phyloP scores from a whole-genome alignment of 352 stramenopile genomes.

The Globisporangium abappressorium region DNA sequence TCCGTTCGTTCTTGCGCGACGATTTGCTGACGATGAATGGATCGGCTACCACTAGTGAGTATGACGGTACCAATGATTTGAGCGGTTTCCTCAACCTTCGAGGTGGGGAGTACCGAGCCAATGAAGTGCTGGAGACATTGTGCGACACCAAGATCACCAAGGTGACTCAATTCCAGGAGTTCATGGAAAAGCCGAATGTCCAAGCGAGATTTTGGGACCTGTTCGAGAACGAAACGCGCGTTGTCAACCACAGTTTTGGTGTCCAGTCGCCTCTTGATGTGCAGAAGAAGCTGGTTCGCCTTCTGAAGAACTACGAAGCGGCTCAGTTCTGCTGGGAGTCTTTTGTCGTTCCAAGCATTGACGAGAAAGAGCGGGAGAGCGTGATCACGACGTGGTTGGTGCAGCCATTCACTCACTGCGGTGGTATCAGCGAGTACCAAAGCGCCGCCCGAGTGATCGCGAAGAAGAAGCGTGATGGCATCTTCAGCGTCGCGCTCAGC shows the following conservation, averaged over 20 bases:
- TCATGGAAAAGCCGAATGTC: constrained; percentile 41
- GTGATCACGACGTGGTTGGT: constrained; percentile 54
- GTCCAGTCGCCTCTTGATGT: constrained; percentile 48
- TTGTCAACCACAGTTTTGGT: constrained; percentile 39
- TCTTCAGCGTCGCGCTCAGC: constrained; percentile 53
- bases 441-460: constrained; percentile 59
- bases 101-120: constrained; percentile 64
- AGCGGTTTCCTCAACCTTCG: constrained; percentile 63
- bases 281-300: constrained; percentile 70
- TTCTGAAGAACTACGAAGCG: constrained; percentile 70
- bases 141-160: constrained; percentile 54
- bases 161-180: constrained; percentile 45
- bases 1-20: constrained; percentile 75
- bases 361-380: constrained; percentile 32
- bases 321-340: constrained; percentile 60
- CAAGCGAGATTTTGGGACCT: constrained; percentile 59
- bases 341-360: constrained; percentile 45
- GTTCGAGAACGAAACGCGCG: constrained; percentile 49
- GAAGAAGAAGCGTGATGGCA: constrained; percentile 62
- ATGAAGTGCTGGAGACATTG: constrained; percentile 54
- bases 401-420: constrained; percentile 55
- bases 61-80: constrained; percentile 44
- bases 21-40: constrained; percentile 28
- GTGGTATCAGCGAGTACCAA: constrained; percentile 72
- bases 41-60: constrained; percentile 20